A percentile compares a stretch with the other conserved stretches of the same genome.
These are phyloP conservation scores for Citrus australasica DNA, from an alignment of 345 rosid genomes.

Conservation along the genomic window DNA sequence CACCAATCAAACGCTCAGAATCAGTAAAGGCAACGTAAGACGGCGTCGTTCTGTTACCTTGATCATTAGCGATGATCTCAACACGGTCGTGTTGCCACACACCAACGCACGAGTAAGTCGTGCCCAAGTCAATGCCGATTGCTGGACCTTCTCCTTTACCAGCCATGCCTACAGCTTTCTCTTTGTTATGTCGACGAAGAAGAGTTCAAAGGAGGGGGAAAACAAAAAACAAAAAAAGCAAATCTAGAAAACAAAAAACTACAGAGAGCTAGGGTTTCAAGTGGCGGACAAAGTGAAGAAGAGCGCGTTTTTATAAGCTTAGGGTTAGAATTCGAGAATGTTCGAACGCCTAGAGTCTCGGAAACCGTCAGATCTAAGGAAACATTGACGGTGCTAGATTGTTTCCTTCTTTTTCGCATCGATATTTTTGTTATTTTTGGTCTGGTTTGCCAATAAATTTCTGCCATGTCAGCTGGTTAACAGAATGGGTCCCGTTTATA, in stretches of 20 bases:
- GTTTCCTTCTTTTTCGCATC: background rate
- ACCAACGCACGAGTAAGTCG: constrained; percentile 73
- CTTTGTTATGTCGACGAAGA: constrained; percentile 7
- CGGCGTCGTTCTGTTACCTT: constrained; percentile 72
- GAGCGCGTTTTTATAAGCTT: constrained; percentile 29
- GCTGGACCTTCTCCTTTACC: constrained; percentile 84
- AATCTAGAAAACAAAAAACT: background rate
- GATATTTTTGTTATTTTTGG: background rate
- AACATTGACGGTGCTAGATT: constrained; percentile 23
- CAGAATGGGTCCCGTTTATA: background rate
- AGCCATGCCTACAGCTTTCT: constrained; percentile 31
- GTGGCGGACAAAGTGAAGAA: background rate
- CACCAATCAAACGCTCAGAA: constrained; percentile 69
- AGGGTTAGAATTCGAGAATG: constrained; percentile 30
- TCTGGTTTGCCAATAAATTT: background rate
- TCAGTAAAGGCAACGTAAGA: constrained; percentile 67
- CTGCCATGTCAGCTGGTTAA: background rate
- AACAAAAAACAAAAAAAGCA: background rate
- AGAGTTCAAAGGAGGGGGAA: background rate
- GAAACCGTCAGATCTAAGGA: constrained; percentile 27
- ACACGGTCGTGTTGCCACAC: constrained; percentile 84
- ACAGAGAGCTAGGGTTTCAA: constrained; percentile 33
- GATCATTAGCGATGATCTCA: constrained; percentile 76
- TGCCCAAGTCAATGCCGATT: constrained; percentile 72
- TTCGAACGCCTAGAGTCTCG: constrained; percentile 15